Evolutionary conservation across 208 protist species (phyloP), one percentile per base, ranked within the genome.

Genomic region (Leishmania aethiopica): DNA sequence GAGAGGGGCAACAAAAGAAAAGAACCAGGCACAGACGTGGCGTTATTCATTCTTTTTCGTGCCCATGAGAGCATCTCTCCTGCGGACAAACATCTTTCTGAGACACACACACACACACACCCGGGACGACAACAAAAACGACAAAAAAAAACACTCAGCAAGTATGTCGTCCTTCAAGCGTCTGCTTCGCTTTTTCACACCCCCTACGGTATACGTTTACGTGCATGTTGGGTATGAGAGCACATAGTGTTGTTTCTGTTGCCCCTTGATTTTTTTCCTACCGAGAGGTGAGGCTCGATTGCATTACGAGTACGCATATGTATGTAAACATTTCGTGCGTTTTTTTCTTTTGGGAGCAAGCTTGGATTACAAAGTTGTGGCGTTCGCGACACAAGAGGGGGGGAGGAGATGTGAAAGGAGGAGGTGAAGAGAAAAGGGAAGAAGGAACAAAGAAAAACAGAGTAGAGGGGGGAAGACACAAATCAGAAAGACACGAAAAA

Each of bases 11-110:
- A 32, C 4, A 73, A 37, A 81, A 51, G 45, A 53, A 73, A 3
- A 47, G 40, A 57, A 78, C 28, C 59, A 75, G 76, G 57, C 37
- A 60, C 62, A 73, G 57, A 71, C 19, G 49, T 62, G 57, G 4
- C 11, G 57, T 32, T n/a, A 32, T 62, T 62, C 57, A 3, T 32
- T 62, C 57, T 32, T 62, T 62, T 62, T 55, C 51, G 6, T 62
- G 19, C 32, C 19, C 19, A 62, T 62, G 57, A 32, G 57, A 62
- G 8, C 57, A 62, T 32, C 57, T 32, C 15, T 62, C 1, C 51
- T 6, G 15, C 1, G 51, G 51, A 13, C 51, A 55, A 17, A 22
- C 17, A 4, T 32, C 7, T 6, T 37, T 22, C 32, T 4, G 32
- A 42, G n/a, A 40, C 64, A 40, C 59, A 35, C 6, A 42, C 64